Evolutionary conservation across 352 stramenopile genomes (phyloP).

Genomic region (Globisporangium polare): DNA sequence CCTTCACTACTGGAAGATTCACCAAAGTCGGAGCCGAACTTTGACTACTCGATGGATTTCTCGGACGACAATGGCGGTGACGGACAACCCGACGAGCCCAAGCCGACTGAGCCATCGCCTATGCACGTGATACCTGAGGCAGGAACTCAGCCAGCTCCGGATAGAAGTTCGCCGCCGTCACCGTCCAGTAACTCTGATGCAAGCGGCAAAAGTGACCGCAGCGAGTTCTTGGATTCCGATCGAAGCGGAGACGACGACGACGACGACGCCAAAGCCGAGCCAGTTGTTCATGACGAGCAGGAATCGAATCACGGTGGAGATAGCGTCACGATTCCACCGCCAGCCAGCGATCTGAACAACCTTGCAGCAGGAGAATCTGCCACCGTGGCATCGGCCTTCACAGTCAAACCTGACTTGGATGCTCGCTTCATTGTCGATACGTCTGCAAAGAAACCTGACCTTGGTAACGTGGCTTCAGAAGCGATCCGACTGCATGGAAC

Average conservation of each 20-base stretch:
- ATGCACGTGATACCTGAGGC: slow-evolving; percentile 3
- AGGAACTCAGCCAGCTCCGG: neutral
- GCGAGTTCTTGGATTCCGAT: slow-evolving; percentile 28
- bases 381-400: neutral
- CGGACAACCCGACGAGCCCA: neutral
- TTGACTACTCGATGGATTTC: slow-evolving; percentile 78
- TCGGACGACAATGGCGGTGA: slow-evolving; percentile 34
- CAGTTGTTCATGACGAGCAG: neutral
- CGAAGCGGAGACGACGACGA: neutral
- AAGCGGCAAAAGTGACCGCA: slow-evolving; percentile 20
- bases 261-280: neutral
- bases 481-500: neutral
- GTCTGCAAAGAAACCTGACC: neutral
- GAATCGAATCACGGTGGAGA: neutral
- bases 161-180: neutral
- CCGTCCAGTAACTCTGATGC: slow-evolving; percentile 8
- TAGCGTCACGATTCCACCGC: neutral
- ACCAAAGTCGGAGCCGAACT: slow-evolving; percentile 26
- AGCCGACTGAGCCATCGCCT: neutral
- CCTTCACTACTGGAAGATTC: neutral
- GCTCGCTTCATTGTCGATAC: neutral
- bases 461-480: neutral
- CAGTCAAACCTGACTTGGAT: neutral
- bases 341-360: neutral
- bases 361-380: neutral